Evolutionary conservation across 1,284 basidiomycete species (phyloP).

Genomic region (Rhodotorula glutinis): DNA sequence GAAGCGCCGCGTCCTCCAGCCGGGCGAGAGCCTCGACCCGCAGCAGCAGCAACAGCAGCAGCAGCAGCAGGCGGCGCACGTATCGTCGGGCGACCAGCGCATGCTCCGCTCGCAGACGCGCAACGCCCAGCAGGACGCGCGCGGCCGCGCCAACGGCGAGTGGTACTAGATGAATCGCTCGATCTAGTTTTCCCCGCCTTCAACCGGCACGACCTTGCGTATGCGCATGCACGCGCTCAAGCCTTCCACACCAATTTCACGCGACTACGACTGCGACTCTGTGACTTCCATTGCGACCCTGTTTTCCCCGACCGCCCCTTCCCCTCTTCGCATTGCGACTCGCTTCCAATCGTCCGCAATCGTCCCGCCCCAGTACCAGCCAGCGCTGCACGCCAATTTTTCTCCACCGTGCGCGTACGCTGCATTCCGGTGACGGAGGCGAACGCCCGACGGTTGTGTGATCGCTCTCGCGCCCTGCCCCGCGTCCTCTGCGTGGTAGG

Average conservation of each 20-base stretch:
- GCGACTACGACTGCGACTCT: no score
- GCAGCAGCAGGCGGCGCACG: constrained; percentile 8
- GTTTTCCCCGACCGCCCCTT: neutral
- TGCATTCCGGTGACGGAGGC: no score
- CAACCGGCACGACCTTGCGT: no score
- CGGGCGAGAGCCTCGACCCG: constrained; percentile 19
- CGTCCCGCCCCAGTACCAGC: neutral
- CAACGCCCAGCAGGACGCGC: constrained; percentile 25
- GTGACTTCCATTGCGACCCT: no score
- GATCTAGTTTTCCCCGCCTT: no score
- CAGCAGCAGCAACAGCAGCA: neutral
- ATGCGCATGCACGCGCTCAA: no score
- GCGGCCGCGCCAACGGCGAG: constrained; percentile 33
- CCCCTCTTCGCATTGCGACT: neutral
- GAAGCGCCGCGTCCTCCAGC: constrained; percentile 36
- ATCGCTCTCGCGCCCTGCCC: no score
- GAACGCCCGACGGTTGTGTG: no score
- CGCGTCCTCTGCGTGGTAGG: no score
- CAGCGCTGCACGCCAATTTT: no score
- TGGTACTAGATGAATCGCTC: constrained; percentile 29
- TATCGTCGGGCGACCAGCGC: constrained; percentile 28
- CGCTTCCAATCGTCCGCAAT: neutral
- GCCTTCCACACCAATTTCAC: neutral
- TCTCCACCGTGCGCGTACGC: neutral
- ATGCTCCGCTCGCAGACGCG: constrained; percentile 40